phyloP scores from a whole-genome alignment of 345 rosid genomes.

The Erysimum cheiranthoides region DNA sequence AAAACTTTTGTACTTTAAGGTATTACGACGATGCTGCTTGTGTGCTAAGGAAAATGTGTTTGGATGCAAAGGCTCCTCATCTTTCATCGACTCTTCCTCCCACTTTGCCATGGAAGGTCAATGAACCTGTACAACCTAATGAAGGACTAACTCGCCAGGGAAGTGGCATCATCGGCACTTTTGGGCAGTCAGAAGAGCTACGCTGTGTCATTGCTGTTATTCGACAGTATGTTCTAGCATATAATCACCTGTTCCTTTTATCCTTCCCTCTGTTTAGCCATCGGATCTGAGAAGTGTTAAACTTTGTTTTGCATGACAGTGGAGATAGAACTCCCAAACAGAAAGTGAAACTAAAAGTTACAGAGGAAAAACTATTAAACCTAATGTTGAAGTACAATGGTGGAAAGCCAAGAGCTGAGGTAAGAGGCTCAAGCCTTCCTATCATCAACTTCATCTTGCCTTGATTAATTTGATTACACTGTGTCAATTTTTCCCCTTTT shows the following conservation, averaged over 20 bases:
- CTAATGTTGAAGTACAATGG: conserved; percentile 99
- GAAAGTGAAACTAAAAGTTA: conserved; percentile 97
- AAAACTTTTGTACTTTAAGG: conserved; percentile 50
- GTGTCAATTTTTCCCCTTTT: conserved; percentile 37
- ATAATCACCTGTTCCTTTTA: not conserved
- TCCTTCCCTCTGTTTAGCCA: conserved; percentile 16
- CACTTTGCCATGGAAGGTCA: conserved; percentile 89
- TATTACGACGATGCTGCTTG: conserved; percentile 99
- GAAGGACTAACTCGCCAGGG: conserved; percentile 97
- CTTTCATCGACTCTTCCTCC: conserved; percentile 94
- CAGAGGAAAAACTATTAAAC: conserved; percentile 93
- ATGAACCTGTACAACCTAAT: conserved; percentile 75
- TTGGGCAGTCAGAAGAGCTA: conserved; percentile 96
- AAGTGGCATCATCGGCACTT: conserved; percentile 94
- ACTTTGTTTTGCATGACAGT: conserved; percentile 50
- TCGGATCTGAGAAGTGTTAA: conserved; percentile 18
- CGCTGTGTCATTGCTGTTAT: conserved; percentile 97
- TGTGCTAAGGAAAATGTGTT: conserved; percentile 93
- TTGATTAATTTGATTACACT: conserved; percentile 10
- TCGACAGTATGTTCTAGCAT: conserved; percentile 79
- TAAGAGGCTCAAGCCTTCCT: conserved; percentile 43
- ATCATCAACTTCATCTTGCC: conserved; percentile 14
- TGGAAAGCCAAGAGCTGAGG: conserved; percentile 95
- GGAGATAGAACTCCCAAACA: conserved; percentile 99
- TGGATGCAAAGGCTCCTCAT: conserved; percentile 99